Percentiles rank a stretch among this genome's conserved stretches.
Conservation (phyloP, 768 basidiomycete species). For the Mycena maculata region DNA sequence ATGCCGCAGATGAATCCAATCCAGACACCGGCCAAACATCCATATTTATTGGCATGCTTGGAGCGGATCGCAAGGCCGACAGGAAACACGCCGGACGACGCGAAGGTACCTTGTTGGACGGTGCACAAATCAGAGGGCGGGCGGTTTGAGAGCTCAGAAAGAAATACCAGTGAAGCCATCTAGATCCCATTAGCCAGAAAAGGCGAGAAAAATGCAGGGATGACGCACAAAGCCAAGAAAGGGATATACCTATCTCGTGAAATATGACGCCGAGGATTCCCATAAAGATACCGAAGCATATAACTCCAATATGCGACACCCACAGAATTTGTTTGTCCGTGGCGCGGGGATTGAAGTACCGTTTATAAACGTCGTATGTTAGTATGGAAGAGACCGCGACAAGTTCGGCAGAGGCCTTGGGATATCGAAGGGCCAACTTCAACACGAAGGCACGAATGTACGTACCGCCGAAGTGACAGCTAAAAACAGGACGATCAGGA, state of each 20-base stretch:
- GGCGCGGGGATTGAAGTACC: constrained; percentile 32
- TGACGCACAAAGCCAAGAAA: constrained; percentile 32
- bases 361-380: constrained; percentile 36
- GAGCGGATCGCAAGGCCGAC: constrained; percentile 27
- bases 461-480: constrained; percentile 48
- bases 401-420: constrained; percentile 45
- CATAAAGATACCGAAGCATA: constrained; percentile 30
- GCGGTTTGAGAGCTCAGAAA: too few species aligned
- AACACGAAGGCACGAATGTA: background rate
- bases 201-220: background rate
- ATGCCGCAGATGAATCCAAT: constrained; percentile 28
- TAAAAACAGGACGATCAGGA: constrained; percentile 50
- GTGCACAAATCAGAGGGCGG: background rate
- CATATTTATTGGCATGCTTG: constrained; percentile 21
- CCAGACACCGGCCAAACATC: constrained; percentile 24
- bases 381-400: constrained; percentile 45
- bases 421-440: background rate
- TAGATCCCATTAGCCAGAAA: background rate
- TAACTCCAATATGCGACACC: constrained; percentile 26
- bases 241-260: constrained; percentile 26
- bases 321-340: constrained; percentile 29
- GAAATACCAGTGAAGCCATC: constrained; percentile 13
- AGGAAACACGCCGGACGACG: constrained; percentile 32
- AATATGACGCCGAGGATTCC: constrained; percentile 27
- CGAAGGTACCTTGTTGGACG: constrained; percentile 26